Percentiles rank a stretch among this genome's conserved stretches.
phyloP scores from a whole-genome alignment of 345 rosid species.

The Aquilaria malaccensis region DNA sequence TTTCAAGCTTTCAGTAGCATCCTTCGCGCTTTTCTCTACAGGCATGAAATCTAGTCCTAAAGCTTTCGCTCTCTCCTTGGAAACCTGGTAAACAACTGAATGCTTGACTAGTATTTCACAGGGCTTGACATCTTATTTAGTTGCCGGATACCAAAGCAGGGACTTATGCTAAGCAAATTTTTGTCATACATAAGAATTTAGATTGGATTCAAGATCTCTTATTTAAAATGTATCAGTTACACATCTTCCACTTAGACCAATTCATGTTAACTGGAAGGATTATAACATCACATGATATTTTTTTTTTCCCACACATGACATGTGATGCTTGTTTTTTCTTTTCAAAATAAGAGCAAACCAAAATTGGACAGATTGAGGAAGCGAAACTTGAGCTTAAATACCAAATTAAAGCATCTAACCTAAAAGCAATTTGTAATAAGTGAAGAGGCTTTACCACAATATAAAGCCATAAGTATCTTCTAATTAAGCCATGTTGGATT shows the following conservation, averaged over 20 bases:
- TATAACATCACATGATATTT: not conserved
- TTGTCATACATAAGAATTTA: not conserved
- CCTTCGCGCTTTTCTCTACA: slow-evolving; percentile 33
- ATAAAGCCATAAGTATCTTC: no score
- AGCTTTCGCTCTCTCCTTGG: slow-evolving; percentile 30
- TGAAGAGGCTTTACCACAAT: no score
- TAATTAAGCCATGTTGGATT: no score
- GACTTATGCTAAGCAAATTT: not conserved
- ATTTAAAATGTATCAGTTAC: not conserved
- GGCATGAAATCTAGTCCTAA: slow-evolving; percentile 39
- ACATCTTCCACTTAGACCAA: not conserved
- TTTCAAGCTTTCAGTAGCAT: slow-evolving; percentile 38
- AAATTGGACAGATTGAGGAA: not conserved
- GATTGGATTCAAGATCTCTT: not conserved
- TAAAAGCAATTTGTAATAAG: no score
- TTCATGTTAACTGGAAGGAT: not conserved
- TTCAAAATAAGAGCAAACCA: not conserved
- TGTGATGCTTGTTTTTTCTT: not conserved
- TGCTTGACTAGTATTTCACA: slow-evolving; percentile 9
- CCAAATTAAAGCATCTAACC: not conserved
- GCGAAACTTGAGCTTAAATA: not conserved
- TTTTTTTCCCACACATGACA: not conserved
- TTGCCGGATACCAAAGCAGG: no score
- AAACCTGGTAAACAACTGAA: slow-evolving; percentile 16
- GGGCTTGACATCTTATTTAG: slow-evolving; percentile 1